Percentiles rank a stretch among this genome's conserved stretches.
These are phyloP conservation scores for Ascochyta viciae-villosae DNA, from an alignment of 2,329 filamentous ascomycete genomes.

Conservation along the genomic window DNA sequence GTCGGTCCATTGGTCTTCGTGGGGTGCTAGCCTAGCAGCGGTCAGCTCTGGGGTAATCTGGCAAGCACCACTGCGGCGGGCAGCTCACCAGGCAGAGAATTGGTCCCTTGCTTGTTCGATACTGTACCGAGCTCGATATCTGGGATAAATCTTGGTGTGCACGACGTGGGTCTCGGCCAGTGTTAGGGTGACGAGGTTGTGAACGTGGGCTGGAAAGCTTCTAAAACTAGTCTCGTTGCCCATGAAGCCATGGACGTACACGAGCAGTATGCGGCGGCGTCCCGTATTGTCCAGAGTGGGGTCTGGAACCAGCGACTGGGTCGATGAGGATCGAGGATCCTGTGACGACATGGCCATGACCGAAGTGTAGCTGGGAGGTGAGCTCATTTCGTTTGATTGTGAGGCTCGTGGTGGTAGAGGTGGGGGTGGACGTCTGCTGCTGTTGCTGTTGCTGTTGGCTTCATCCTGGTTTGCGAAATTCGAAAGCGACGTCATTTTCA, in stretches of 20 bases:
- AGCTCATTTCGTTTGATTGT: slow-evolving; percentile 19
- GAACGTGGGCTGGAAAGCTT: slow-evolving; percentile 86
- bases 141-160: slow-evolving; percentile 85
- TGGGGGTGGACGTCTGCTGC: slow-evolving; percentile 26
- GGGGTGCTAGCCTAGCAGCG: slow-evolving; percentile 70
- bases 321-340: slow-evolving; percentile 56
- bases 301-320: slow-evolving; percentile 54
- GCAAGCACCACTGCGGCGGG: neutral
- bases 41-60: slow-evolving; percentile 7
- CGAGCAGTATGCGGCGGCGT: slow-evolving; percentile 69
- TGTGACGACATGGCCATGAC: slow-evolving; percentile 38
- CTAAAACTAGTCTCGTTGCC: slow-evolving; percentile 87
- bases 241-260: slow-evolving; percentile 92
- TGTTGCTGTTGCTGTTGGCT: slow-evolving; percentile 16
- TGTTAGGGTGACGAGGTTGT: slow-evolving; percentile 72
- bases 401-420: slow-evolving; percentile 42
- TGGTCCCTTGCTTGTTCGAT: slow-evolving; percentile 79
- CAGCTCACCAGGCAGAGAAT: slow-evolving; percentile 75
- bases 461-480: slow-evolving; percentile 24
- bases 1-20: slow-evolving; percentile 77
- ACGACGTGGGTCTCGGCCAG: slow-evolving; percentile 78
- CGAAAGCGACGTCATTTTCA: slow-evolving; percentile 31
- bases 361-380: slow-evolving; percentile 31
- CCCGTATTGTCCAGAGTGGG: slow-evolving; percentile 37
- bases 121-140: slow-evolving; percentile 76